Percentiles rank a stretch among this genome's conserved stretches.
These are phyloP conservation scores for Chiua virens DNA, from an alignment of 768 basidiomycete genomes.

Conservation along the genomic window DNA sequence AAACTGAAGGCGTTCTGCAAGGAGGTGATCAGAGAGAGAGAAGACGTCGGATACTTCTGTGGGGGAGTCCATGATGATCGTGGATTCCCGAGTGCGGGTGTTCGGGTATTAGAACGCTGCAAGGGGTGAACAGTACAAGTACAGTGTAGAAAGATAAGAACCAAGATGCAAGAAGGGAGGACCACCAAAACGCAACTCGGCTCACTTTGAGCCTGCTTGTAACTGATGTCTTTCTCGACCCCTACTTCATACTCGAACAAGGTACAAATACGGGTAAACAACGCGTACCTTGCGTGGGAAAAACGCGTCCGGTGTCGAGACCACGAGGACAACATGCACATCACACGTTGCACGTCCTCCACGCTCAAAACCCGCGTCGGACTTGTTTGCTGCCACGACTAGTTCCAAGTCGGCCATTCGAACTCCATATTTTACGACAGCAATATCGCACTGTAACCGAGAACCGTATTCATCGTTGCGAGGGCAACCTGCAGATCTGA, in stretches of 20 bases:
- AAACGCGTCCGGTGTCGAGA: conserved; percentile 17
- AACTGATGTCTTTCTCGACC: not conserved
- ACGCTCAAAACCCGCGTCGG: no score
- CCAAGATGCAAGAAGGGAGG: not conserved
- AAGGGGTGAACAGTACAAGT: conserved; percentile 18
- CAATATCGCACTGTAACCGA: no score
- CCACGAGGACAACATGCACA: conserved; percentile 15
- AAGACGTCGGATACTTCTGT: conserved; percentile 54
- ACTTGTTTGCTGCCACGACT: no score
- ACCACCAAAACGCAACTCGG: not conserved
- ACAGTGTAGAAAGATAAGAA: conserved; percentile 10
- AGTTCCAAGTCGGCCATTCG: no score
- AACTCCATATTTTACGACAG: no score
- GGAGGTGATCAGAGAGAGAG: conserved; percentile 69
- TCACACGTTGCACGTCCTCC: conserved; percentile 13
- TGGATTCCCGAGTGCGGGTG: no score
- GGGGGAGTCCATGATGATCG: conserved; percentile 23
- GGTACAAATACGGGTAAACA: conserved; percentile 26
- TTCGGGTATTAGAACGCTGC: no score
- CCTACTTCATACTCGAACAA: conserved; percentile 22
- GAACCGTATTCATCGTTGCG: no score
- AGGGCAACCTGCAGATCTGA: no score
- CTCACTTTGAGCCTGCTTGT: no score
- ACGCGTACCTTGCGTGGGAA: conserved; percentile 31
- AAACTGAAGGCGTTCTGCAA: conserved; percentile 71